Evolutionary conservation across 148 eudicot genomes (phyloP).

Genomic region (Amaranthus cruentus): DNA sequence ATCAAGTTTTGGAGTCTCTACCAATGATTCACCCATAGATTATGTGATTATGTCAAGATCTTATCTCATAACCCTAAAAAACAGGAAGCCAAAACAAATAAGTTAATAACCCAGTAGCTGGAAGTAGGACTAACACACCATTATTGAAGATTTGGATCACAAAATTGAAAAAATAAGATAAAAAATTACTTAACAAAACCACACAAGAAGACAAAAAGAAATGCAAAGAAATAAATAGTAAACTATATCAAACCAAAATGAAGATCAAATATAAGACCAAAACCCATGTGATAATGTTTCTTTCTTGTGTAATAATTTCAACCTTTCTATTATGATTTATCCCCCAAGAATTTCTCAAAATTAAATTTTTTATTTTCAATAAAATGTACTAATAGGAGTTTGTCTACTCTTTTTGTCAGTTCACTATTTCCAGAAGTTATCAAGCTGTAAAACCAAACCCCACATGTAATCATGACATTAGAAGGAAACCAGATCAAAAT

Average conservation of each 20-base stretch:
- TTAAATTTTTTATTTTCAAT: not conserved
- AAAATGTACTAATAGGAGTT: not conserved
- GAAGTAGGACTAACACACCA: constrained; percentile 24
- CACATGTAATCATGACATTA: constrained; percentile 18
- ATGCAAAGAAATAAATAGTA: constrained; percentile 4
- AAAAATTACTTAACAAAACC: constrained; percentile 17
- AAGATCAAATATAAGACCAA: constrained; percentile 10
- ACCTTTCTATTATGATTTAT: constrained; percentile 13
- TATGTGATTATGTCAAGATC: constrained; percentile 31
- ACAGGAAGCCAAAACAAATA: constrained; percentile 10
- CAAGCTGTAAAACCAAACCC: constrained; percentile 16
- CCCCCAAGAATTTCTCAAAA: not conserved
- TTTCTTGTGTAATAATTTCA: constrained; percentile 27
- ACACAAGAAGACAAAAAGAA: constrained; percentile 39
- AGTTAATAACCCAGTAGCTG: constrained; percentile 21
- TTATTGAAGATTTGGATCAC: constrained; percentile 26
- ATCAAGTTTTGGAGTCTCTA: constrained; percentile 42
- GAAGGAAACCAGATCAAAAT: constrained; percentile 23
- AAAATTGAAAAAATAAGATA: constrained; percentile 8
- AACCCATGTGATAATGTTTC: constrained; percentile 39
- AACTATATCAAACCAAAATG: constrained; percentile 10
- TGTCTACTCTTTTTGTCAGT: constrained; percentile 18
- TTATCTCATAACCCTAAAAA: constrained; percentile 24
- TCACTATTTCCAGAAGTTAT: constrained; percentile 26
- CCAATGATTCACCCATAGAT: constrained; percentile 64